Evolutionary conservation across 2,329 filamentous ascomycete genomes (phyloP).

Genomic region (Alternaria viburni): DNA sequence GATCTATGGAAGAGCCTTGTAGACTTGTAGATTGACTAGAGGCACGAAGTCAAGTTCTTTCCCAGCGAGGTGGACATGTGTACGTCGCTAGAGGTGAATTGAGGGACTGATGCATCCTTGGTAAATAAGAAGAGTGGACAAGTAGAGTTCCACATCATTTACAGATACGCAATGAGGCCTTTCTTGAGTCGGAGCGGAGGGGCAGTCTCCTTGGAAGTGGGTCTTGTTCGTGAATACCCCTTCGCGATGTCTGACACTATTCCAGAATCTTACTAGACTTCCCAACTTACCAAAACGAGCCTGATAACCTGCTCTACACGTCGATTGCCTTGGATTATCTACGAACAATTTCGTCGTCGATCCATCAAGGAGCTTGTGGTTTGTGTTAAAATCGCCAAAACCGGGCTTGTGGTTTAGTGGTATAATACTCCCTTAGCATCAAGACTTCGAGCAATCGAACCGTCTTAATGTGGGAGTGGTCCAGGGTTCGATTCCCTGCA

Average conservation of each 20-base stretch:
- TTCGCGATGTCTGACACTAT: neutral
- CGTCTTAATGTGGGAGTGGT: neutral
- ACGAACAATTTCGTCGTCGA: neutral
- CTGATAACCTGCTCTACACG: neutral
- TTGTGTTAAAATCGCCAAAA: no score
- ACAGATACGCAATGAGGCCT: neutral
- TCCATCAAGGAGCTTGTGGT: no score
- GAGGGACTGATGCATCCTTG: rapidly evolving
- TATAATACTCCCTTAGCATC: neutral
- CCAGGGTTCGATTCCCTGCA: neutral
- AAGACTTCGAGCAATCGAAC: no score
- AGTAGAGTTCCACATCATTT: rapidly evolving
- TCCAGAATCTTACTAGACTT: neutral
- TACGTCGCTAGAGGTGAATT: neutral
- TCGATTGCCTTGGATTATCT: neutral
- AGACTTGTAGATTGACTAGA: rapidly evolving
- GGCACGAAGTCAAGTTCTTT: neutral
- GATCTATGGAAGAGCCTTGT: neutral
- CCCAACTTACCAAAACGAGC: neutral
- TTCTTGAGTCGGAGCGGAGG: neutral
- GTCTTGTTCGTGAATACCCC: neutral
- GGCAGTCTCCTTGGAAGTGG: neutral
- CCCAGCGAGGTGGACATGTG: rapidly evolving
- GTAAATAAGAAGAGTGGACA: rapidly evolving
- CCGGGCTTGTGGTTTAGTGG: neutral